Conservation (phyloP, 2,329 filamentous ascomycete genomes). For the Dendrostoma leiphaemia region DNA sequence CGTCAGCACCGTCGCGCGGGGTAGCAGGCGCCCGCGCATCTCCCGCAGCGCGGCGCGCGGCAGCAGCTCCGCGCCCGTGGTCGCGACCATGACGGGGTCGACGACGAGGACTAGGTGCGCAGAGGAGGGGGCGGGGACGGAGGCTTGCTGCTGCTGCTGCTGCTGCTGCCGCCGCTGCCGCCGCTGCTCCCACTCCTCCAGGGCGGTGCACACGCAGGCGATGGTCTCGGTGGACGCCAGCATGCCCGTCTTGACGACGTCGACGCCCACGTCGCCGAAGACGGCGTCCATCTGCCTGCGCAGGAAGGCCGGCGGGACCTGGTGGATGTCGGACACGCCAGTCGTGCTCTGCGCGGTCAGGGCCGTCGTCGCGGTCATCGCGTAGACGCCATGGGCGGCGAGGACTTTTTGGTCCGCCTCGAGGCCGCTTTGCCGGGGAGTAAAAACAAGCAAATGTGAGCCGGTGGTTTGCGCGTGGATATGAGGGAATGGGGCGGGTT, state of each 20-base stretch:
- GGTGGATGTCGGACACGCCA: slow-evolving; percentile 78
- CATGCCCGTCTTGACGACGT: slow-evolving; percentile 94
- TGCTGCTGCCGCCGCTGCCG: no score
- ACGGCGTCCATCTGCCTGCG: slow-evolving; percentile 82
- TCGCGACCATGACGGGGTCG: slow-evolving; percentile 89
- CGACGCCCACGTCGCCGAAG: slow-evolving; percentile 78
- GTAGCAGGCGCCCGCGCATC: slow-evolving; percentile 60
- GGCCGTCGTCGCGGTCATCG: slow-evolving; percentile 92
- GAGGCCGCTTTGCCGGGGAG: slow-evolving; percentile 69
- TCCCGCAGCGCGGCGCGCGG: slow-evolving; percentile 61
- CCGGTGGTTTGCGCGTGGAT: not conserved
- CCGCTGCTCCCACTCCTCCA: slow-evolving; percentile 36
- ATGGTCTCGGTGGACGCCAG: slow-evolving; percentile 72
- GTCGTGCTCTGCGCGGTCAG: slow-evolving; percentile 94
- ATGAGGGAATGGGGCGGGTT: slow-evolving; percentile 5
- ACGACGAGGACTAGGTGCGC: no score
- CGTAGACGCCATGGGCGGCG: slow-evolving; percentile 88
- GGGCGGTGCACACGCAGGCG: slow-evolving; percentile 62
- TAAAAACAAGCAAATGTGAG: slow-evolving; percentile 3
- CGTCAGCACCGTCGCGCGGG: slow-evolving; percentile 66
- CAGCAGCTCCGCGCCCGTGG: slow-evolving; percentile 70
- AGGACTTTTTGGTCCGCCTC: slow-evolving; percentile 96
- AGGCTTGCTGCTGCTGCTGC: no score
- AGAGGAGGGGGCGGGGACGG: no score
- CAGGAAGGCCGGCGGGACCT: slow-evolving; percentile 76